Base-by-base conservation (phyloP, 805 yeast genomes). In the Candida tallmaniae region DNA sequence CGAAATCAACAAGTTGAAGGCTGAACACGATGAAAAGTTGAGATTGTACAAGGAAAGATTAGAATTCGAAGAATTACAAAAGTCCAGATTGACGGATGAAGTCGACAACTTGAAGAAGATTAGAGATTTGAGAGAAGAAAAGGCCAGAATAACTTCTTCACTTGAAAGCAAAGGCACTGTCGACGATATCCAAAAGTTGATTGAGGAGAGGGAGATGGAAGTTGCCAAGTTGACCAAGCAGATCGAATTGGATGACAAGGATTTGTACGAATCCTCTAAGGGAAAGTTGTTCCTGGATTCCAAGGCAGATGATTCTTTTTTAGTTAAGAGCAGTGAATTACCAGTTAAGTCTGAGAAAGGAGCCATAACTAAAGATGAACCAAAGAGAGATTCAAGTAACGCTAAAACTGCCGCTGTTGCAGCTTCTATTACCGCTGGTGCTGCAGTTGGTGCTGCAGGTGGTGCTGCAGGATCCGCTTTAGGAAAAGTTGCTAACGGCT, bases 91-190 rank as follows among this genome's bases (percentile, higher is more conserved):
- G 41, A 46, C 56, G 45, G 69, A 56, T 30, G 73, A 62, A 47
- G 60, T 57, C 36, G 60, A 52, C 18, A 60, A 63, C 44, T 56
- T 67, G 49, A 65, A 66, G 46, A 56, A 58, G 42, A 56, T 60
- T 46, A 53, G 55, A 47, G 60, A 57, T 20, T 52, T 66, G 39
- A 56, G 66, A 39, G 65, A 56, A 34, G 67, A 65, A 36, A 65
- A 61, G 43, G 59, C 53, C 13, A 48, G 54, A 39, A 54, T 55
- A 36, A 41, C 58, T n/a, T 39, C 33, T 26, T 47, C 52, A 33
- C 50, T 50, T 21, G 40, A 42, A 21, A 42, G 42, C 22, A 50
- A 50, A 17, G 35, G 41, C 29, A 47, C 51, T 22, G 32, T 55
- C 29, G 57, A 47, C 15, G 56, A 54, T 17, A 42, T 55, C 38